These are phyloP conservation scores for Wallacemonas sp. DNA, from an alignment of 208 protist genomes.

Conservation along the genomic window DNA sequence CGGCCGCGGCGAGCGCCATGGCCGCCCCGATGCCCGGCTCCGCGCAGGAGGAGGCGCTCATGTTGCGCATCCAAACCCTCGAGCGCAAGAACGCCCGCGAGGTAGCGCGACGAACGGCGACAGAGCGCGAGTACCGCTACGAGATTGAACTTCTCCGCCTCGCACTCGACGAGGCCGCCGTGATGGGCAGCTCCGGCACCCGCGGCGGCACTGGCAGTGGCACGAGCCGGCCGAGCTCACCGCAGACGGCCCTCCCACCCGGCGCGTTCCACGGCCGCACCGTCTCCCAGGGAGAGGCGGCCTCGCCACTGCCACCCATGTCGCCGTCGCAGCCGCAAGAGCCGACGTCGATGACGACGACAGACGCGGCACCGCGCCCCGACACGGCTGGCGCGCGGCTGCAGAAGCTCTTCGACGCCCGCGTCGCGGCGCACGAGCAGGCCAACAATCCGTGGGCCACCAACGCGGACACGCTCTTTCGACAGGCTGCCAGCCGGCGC, in stretches of 20 bases:
- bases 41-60: constrained; percentile 27
- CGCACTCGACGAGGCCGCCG: constrained; percentile 27
- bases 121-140: constrained; percentile 31
- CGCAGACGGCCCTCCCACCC: constrained; percentile 5
- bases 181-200: neutral
- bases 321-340: too few species aligned
- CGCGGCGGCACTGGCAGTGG: neutral
- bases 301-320: neutral
- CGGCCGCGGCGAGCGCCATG: neutral
- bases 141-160: constrained; percentile 34
- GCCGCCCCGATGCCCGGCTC: constrained; percentile 1
- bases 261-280: constrained; percentile 8
- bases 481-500: constrained; percentile 25
- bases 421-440: constrained; percentile 16
- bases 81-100: constrained; percentile 51
- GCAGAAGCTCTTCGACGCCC: constrained; percentile 15
- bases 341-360: too few species aligned
- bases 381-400: constrained; percentile 2
- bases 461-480: constrained; percentile 23
- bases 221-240: constrained; percentile 5
- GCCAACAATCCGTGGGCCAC: constrained; percentile 13
- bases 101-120: constrained; percentile 24
- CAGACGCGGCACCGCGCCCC: too few species aligned
- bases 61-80: constrained; percentile 41
- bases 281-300: neutral